Base-by-base conservation (phyloP, 148 eudicot species). In the Pharnaceum exiguum region DNA sequence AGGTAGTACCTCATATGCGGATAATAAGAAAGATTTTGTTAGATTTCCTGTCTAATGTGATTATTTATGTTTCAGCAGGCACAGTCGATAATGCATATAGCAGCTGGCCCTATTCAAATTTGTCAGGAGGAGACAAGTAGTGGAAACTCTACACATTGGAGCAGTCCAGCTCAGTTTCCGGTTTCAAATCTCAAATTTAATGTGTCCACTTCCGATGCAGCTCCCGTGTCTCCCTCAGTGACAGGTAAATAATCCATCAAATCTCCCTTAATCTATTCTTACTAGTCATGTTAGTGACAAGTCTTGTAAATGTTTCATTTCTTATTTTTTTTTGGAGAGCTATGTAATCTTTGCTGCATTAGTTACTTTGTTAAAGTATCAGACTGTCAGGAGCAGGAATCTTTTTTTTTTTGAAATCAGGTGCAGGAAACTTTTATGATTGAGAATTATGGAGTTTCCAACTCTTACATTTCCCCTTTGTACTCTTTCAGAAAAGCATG, bases 51-150 rank as follows among this genome's bases (percentile, higher is more conserved):
- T 65, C 71, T 78, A 1, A 69, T 69, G 7, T 57, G 63, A 65
- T 59, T 62, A 47, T 50, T 21, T 68, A 32, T 60, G 15, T 35
- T 50, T 76, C 68, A 58, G 70, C 71, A 93, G 98, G 98, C 95
- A 62, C 79, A 44, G 35, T 48, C 75, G 26, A 67, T 93, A 51
- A 71, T 93, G 86, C 84, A 88, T 68, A 70, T 88, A 59, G 96
- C 96, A 57, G 86, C 96, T 31, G 79, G 85, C 64, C 90, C 95
- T 28, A 63, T 77, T 24, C 77, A 72, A 29, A 57, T 77, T 54
- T 68, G 82, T 53, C 68, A 66, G 35, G 84, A 79, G 56, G 73
- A 65, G 56, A 85, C 54, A 46, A 62, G 29, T 76, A 65, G 68
- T 51, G 82, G 66, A 61, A 60, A 59, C 63, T 48, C 68, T 1